These are phyloP conservation scores for Candida cerambycidarum DNA, from an alignment of 805 yeast genomes.

Conservation along the genomic window DNA sequence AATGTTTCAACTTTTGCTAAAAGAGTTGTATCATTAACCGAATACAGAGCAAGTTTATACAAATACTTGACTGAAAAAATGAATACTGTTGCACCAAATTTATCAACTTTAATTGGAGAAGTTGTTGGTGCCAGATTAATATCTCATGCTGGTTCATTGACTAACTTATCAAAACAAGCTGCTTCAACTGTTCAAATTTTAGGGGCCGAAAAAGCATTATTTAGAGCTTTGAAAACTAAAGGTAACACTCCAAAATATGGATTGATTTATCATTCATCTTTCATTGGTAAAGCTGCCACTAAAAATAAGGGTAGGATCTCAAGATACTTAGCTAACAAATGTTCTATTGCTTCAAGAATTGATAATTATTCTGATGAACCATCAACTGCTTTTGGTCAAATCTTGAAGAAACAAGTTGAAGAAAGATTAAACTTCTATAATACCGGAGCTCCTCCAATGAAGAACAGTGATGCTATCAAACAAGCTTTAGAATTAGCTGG, in stretches of 20 bases:
- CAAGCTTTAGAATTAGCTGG: slow-evolving; percentile 77
- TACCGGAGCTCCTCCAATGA: slow-evolving; percentile 95
- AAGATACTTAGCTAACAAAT: slow-evolving; percentile 96
- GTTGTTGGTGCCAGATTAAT: slow-evolving; percentile 98
- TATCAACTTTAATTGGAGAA: slow-evolving; percentile 96
- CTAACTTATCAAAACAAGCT: slow-evolving; percentile 95
- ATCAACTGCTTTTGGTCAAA: slow-evolving; percentile 81
- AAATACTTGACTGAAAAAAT: slow-evolving; percentile 90
- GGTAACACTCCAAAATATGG: slow-evolving; percentile 98
- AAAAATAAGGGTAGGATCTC: slow-evolving; percentile 99
- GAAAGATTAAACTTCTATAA: slow-evolving; percentile 95
- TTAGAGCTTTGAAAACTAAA: slow-evolving; percentile 94
- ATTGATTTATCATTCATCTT: slow-evolving; percentile 90
- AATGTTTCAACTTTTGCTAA: slow-evolving; percentile 89
- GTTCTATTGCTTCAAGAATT: slow-evolving; percentile 98
- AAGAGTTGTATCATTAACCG: slow-evolving; percentile 88
- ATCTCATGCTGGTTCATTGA: slow-evolving; percentile 97
- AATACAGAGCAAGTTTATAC: slow-evolving; percentile 82
- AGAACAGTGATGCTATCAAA: slow-evolving; percentile 90
- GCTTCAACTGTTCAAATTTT: slow-evolving; percentile 98
- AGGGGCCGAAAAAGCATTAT: slow-evolving; percentile 96
- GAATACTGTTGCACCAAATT: slow-evolving; percentile 97
- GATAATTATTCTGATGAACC: slow-evolving; percentile 97
- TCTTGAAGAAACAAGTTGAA: slow-evolving; percentile 95
- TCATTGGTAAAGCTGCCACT: slow-evolving; percentile 89